Base-by-base conservation (phyloP, 495 filamentous ascomycete genomes). In the Aspergillus heteromorphus region DNA sequence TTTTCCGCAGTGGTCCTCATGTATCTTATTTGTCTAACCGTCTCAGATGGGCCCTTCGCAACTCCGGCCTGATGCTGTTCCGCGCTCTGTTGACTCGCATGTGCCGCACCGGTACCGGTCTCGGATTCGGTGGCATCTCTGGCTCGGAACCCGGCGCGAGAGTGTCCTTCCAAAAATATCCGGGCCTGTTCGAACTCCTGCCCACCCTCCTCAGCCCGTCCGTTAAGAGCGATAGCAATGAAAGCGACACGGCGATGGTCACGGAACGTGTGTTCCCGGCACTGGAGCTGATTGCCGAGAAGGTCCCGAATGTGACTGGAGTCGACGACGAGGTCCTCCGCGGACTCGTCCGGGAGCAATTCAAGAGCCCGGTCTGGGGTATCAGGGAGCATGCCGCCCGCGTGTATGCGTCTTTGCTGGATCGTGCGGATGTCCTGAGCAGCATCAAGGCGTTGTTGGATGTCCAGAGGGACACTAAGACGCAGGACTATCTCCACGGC, bases 381-480 rank as follows among this genome's bases (percentile, higher is more conserved):
- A 85, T 97, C 18, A 80, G 93, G 51, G 91, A 96, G 63, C 91
- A 96, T 56, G 89, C 92, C 13, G 91, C 92, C 5, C 81, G 87
- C 38, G 88, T 92, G 8, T 78, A 89, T 54, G 83, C 83, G 49
- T 82, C 81, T n/a, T 74, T 92, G 40, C 62, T 88, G 34, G 66
- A 82, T 4, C 66, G 74, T 14, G 54, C 68, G 6, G 67, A 79
- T n/a, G 83, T 84, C 62, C 59, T 79, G 3, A 51, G 64, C 2
- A 76, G 77, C 18, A 66, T 87, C 14, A 61, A 59, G 7, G 36
- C 56, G 2, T 70, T 92, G 9, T 50, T 91, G 6, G 55, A 62
- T 10, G 51, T 45, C 3, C 55, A 69, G 1, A 61, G 59, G 0
- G 61, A 68, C 3, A 66, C 62, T 0, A 60, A 64, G 2, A 73